Evolutionary conservation across 2,329 filamentous ascomycete species (phyloP), one percentile per base, ranked within the genome.

Genomic region (Botryotinia calthae): DNA sequence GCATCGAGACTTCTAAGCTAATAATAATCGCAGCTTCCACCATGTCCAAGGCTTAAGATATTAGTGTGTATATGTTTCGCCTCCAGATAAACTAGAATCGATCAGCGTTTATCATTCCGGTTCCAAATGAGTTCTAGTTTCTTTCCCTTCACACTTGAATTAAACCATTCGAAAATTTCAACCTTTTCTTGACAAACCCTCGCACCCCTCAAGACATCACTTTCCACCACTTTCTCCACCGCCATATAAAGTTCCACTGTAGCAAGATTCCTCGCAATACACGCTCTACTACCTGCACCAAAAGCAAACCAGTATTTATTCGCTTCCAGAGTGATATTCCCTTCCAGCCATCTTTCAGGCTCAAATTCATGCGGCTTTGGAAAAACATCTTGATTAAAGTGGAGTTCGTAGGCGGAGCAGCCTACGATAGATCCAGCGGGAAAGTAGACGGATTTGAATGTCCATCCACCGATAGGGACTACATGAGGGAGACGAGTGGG

Each of bases 131-230:
- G 62, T 48, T 85, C 84, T 31, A 88, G 85, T 76, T 81, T 83
- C 74, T 85, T 85, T 0, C 84, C 85, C 56, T 84, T 83, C 2
- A 88, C 83, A 75, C 83, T 84, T 1, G 83, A 84, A 76, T 88
- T 88, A 75, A 88, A 88, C 86, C 86, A 88, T 76, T 89, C 85
- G 42, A 82, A 79, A n/a, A 87, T 85, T 78, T 86, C 82, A 18
- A 88, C 82, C 71, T 82, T 79, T 1, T 83, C 80, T 31, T 82
- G 77, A 2, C 84, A 79, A 3, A 80, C 77, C 63, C 73, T 83
- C 2, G 84, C 85, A 2, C 85, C 85, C 6, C 81, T 78, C 28
- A 88, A 78, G 2, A 86, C 82, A 74, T 83, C 82, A 18, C 79
- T 82, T 70, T 82, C 78, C 0, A 82, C 84, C 20, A 88, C 68